These are phyloP conservation scores for Saccharum hybrid DNA, from an alignment of 202 grass and related monocot species.

Conservation along the genomic window DNA sequence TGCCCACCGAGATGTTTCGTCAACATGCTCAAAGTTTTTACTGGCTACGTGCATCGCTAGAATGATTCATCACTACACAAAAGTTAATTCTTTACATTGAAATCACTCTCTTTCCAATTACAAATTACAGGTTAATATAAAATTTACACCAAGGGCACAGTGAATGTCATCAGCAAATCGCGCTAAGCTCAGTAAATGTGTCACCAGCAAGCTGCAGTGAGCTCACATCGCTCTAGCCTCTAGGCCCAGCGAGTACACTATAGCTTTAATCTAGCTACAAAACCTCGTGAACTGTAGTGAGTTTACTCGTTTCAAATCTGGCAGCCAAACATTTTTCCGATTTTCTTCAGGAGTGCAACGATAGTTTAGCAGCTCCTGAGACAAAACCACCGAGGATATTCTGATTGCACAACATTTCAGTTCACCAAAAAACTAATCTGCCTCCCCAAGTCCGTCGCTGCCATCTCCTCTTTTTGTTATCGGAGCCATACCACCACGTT, in stretches of 20 bases:
- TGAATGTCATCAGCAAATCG: background rate
- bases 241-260: background rate
- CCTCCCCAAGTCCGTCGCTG: conserved; percentile 90
- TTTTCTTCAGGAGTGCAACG: background rate
- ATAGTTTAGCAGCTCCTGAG: conserved; percentile 13
- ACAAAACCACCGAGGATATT: background rate
- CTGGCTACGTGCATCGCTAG: background rate
- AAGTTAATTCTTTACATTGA: background rate
- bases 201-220: background rate
- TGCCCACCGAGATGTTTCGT: background rate
- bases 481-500: conserved; percentile 61
- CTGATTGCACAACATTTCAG: background rate
- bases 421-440: conserved; percentile 57
- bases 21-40: background rate
- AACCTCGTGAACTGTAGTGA: background rate
- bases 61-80: background rate
- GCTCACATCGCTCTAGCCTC: no score
- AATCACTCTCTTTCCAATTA: background rate
- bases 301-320: conserved; percentile 14
- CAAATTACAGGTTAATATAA: background rate
- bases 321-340: background rate
- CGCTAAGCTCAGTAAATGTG: no score
- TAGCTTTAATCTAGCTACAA: background rate
- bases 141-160: background rate
- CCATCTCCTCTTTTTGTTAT: conserved; percentile 96